Base-by-base conservation (phyloP, 352 stramenopile species). In the Phytophthora sp. region DNA sequence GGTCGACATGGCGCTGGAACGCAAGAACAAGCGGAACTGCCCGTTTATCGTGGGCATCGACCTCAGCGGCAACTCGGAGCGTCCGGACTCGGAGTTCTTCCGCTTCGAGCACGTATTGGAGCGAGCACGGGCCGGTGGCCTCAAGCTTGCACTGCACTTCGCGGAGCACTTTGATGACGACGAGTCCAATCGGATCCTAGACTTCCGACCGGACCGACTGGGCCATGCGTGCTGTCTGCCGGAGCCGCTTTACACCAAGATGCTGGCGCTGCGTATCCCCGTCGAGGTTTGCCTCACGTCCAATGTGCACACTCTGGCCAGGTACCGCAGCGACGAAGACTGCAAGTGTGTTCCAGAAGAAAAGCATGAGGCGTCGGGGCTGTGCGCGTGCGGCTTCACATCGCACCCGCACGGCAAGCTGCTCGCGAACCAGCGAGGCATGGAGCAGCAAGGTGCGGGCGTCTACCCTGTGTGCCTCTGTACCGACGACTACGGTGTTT, bases 231-330 rank as follows among this genome's bases (percentile, higher is more conserved):
- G 96, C 27, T 90, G 90, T 30, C 58, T 98, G 13, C 78, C 90
- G 4, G 69, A 92, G 27, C 56, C 58, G 12, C 76, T 94, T 11
- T 91, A 94, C 69, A 21, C 83, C 37, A 77, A 82, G 51, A 84
- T 98, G 64, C 56, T 88, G 20, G 27, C 44, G 18, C 53, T 79
- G 13, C 74, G 73, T 17, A 96, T 98, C 53, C 92, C 94, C 5
- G 87, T 98, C 39, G 95, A 98, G 73, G 75, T 93, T 5, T 98
- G 95, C 69, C 80, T 97, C 18, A 98, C 92, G 6, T 98, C 90
- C 15, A 98, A 98, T 71, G 84, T 97, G 23, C 88, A 97, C 75
- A 98, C 94, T 17, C 76, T 98, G 48, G 90, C 88, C 39, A 78
- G 94, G 37, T 91, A 92, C 49, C 74, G 77, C 35, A 53, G 56